Conservation (phyloP, 495 filamentous ascomycete genomes). For the Aspergillus cristatus region DNA sequence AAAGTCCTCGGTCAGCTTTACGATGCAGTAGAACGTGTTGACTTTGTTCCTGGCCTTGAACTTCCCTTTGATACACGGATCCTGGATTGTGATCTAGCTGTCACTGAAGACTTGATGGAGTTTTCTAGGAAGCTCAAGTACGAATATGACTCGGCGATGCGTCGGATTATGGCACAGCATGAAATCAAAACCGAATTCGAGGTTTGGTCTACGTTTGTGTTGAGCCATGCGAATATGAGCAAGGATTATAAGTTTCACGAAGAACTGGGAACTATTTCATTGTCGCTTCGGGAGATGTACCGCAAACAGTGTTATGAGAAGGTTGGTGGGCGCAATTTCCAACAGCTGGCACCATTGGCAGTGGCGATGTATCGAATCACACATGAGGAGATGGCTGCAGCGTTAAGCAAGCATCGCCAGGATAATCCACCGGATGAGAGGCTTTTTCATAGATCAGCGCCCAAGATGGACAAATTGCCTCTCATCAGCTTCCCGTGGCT, state of each 20-base stretch:
- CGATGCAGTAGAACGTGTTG: constrained; percentile 55
- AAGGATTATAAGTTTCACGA: constrained; percentile 83
- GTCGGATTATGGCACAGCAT: constrained; percentile 75
- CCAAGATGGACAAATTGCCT: constrained; percentile 47
- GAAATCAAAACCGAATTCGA: constrained; percentile 88
- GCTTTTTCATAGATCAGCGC: constrained; percentile 18
- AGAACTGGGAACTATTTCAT: constrained; percentile 58
- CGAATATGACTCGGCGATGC: constrained; percentile 68
- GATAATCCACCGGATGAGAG: constrained; percentile 21
- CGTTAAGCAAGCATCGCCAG: constrained; percentile 27
- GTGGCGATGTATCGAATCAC: constrained; percentile 86
- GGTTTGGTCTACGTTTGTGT: constrained; percentile 74
- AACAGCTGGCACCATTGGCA: constrained; percentile 56
- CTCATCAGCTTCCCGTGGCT: constrained; percentile 94
- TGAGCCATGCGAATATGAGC: constrained; percentile 54
- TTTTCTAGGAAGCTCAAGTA: constrained; percentile 57
- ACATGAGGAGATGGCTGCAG: constrained; percentile 52
- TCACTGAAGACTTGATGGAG: constrained; percentile 43
- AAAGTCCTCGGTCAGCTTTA: constrained; percentile 79
- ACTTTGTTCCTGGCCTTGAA: constrained; percentile 63
- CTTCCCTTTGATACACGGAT: constrained; percentile 71
- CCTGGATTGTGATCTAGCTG: constrained; percentile 47
- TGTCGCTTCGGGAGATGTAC: constrained; percentile 56
- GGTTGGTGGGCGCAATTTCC: constrained; percentile 51
- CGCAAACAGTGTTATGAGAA: constrained; percentile 51